Evolutionary conservation across 2,329 filamentous ascomycete genomes (phyloP), one percentile per base, ranked within the genome.

Genomic region (Didymella keratinophila): DNA sequence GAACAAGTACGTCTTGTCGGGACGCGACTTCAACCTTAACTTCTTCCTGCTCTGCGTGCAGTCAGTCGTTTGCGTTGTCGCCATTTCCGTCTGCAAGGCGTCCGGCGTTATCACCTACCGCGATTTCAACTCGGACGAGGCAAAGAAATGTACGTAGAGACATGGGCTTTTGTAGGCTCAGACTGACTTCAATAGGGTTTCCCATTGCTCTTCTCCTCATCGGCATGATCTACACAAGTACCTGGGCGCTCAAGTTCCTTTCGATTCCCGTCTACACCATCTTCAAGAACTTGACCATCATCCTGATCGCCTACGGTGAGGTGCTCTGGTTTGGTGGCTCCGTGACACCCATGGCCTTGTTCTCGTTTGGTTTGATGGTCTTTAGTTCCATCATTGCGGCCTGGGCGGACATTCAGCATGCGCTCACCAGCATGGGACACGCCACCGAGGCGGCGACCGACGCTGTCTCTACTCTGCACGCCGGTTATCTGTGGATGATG

Each of bases 281-380:
- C 77, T 99, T 99, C 86, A 99, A 99, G 86, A 99, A 99, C 82
- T 80, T 99, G 82, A 98, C 95, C 61, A 99, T 96, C 78, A 98
- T 99, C 72, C 88, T 98, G 65, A 99, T 98, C 73, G 95, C 95
- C 55, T 99, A 99, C 69, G 95, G 95, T 68, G 95, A 99, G 80
- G 94, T 99, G 28, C 85, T 99, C 52, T 98, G 94, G 93, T 99
- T 99, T 69, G 95, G 95, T 62, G 94, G 94, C 73, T 92, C 88
- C 47, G 94, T 99, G 59, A 93, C 91, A 16, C 86, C 89, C 45
- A 87, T 97, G 78, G 89, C 93, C 2, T 86, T 99, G 28, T 89
- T 97, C 72, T 96, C 93, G 3, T 99, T 99, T 72, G 93, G 93
- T 53, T 82, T 99, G 63, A 99, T 99, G 92, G 94, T 99, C 43